These are phyloP conservation scores for Trametes cubensis DNA, from an alignment of 768 basidiomycete genomes.

Conservation along the genomic window DNA sequence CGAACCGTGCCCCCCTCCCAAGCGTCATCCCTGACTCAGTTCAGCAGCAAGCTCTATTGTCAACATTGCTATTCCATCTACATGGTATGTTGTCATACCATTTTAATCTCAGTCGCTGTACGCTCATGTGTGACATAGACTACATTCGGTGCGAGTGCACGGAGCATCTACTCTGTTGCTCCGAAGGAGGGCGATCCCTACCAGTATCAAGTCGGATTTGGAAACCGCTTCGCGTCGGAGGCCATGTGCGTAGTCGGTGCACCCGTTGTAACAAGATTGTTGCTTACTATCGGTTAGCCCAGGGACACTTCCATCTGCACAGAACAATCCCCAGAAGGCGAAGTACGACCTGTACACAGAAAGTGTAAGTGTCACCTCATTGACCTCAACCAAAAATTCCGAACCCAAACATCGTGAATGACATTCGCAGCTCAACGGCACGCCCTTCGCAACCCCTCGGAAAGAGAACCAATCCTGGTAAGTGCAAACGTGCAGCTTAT, in stretches of 20 bases:
- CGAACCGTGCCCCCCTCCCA: no score
- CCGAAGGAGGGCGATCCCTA: slow-evolving; percentile 54
- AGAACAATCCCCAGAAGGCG: slow-evolving; percentile 64
- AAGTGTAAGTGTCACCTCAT: slow-evolving; percentile 42
- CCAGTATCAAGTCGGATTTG: slow-evolving; percentile 59
- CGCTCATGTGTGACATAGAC: not conserved
- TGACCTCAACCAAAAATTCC: not conserved
- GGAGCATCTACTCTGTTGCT: slow-evolving; percentile 40
- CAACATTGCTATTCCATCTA: not conserved
- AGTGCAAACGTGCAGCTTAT: slow-evolving; percentile 24
- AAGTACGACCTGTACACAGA: slow-evolving; percentile 68
- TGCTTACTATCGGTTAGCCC: slow-evolving; percentile 41
- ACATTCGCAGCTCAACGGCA: slow-evolving; percentile 53
- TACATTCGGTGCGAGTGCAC: slow-evolving; percentile 42
- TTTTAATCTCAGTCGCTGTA: not conserved
- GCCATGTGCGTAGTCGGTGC: slow-evolving; percentile 45
- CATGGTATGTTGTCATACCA: not conserved
- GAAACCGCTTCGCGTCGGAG: slow-evolving; percentile 58
- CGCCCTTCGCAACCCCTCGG: slow-evolving; percentile 62
- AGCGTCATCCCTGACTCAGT: no score
- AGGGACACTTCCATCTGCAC: slow-evolving; percentile 56
- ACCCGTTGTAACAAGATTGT: not conserved
- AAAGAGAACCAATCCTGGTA: slow-evolving; percentile 55
- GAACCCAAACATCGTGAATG: not conserved
- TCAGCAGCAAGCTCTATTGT: no score